Evolutionary conservation across 148 eudicot genomes (phyloP), one percentile per base, ranked within the genome.

Genomic region (Persicaria tinctoria): DNA sequence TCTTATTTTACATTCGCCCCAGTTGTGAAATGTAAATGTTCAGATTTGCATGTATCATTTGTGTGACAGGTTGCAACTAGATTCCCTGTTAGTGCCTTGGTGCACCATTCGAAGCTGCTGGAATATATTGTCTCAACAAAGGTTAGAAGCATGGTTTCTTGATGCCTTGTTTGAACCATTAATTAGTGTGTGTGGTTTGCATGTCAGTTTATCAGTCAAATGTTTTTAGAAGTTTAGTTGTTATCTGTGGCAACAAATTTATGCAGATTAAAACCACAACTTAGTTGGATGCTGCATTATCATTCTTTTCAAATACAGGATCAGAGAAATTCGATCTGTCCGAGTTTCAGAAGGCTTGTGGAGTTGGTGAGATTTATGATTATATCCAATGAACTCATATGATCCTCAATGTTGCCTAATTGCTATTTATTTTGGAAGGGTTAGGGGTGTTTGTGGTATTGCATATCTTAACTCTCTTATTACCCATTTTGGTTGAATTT

Each of bases 271-370:
- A 92, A 81, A 86, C 90, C 55, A 87, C 90, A 66, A 91, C 99
- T 55, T 97, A 95, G 81, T 80, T 92, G 76, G 99, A 95, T 57
- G 99, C 97, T 80, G 99, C 99, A 45, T 88, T 92, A 50, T 27
- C 88, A 13, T 95, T 95, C 76, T 89, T 95, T 76, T 56, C 87
- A 10, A 76, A 78, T 51, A 79, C 81, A 56, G 90, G 90, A 57
- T 85, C 97, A 4, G 92, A 87, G 50, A 77, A 82, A 73, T 85
- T 87, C 75, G 84, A 84, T 49, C 9, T 78, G 73, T 79, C 78
- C 72, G 94, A 87, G 48, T 95, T 95, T 48, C 97, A 95, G 74
- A 85, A 83, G 74, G 88, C 92, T 60, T 95, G 99, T 76, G 99
- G 99, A 75, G 97, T 92, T 83, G 96, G 23, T 20, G 23, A 20